These are phyloP conservation scores for Rehmannia glutinosa DNA, from an alignment of 257 asterid species.

Conservation along the genomic window DNA sequence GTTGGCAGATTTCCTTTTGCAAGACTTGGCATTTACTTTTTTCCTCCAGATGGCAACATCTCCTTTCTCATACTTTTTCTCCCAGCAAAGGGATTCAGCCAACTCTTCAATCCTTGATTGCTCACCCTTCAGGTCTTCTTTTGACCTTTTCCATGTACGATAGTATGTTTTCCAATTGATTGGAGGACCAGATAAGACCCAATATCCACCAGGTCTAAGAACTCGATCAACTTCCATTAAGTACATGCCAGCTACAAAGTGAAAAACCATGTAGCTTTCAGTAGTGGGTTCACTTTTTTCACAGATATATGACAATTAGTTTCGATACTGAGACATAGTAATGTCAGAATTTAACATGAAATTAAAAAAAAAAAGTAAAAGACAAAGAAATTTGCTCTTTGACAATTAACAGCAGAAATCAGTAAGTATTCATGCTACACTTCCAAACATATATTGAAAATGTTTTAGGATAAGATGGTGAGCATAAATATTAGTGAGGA, in stretches of 20 bases:
- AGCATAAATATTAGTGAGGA: no score
- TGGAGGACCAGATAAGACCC: slow-evolving; percentile 97
- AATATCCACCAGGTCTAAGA: slow-evolving; percentile 90
- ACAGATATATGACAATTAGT: not conserved
- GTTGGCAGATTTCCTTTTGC: slow-evolving; percentile 49
- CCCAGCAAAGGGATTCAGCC: slow-evolving; percentile 96
- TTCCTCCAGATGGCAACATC: slow-evolving; percentile 82
- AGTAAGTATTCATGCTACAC: no score
- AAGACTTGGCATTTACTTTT: slow-evolving; percentile 51
- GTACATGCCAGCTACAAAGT: slow-evolving; percentile 65
- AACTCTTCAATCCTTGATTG: slow-evolving; percentile 69
- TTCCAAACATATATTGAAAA: no score
- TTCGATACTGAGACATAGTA: not conserved
- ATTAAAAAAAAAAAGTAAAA: not conserved
- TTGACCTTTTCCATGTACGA: slow-evolving; percentile 75
- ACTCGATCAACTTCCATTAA: slow-evolving; percentile 91
- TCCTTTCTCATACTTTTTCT: slow-evolving; percentile 90
- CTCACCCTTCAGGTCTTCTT: slow-evolving; percentile 76
- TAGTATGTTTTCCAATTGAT: slow-evolving; percentile 90
- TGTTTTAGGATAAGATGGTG: no score
- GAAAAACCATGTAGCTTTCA: not conserved
- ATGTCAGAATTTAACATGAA: not conserved
- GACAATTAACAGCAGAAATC: no score
- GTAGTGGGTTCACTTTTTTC: not conserved
- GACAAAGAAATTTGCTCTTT: no score